A percentile compares a stretch with the other conserved stretches of the same genome.
phyloP scores from a whole-genome alignment of 2,329 filamentous ascomycete genomes.

The Pyrenophora seminiperda region DNA sequence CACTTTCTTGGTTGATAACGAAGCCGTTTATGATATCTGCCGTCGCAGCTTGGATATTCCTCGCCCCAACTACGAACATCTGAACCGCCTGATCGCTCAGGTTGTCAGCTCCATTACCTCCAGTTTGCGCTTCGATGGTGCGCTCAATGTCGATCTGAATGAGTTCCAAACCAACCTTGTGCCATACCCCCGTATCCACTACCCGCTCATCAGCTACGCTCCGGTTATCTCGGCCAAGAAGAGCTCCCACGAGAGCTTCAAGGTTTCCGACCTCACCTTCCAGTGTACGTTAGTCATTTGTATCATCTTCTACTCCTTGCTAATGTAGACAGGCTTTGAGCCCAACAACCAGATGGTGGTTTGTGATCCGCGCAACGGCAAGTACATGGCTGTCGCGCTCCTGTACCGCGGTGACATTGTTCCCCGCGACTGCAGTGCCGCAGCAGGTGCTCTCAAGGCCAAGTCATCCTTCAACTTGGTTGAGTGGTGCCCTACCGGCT shows the following conservation, averaged over 20 bases:
- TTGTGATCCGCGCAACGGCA: slow-evolving; percentile 74
- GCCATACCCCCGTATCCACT: slow-evolving; percentile 75
- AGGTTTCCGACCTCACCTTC: slow-evolving; percentile 76
- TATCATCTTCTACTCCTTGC: slow-evolving; percentile 16
- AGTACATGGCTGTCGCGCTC: slow-evolving; percentile 76
- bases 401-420: slow-evolving; percentile 75
- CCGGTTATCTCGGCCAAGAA: slow-evolving; percentile 73
- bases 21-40: slow-evolving; percentile 78
- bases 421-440: slow-evolving; percentile 70
- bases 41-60: slow-evolving; percentile 72
- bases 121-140: slow-evolving; percentile 72
- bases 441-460: slow-evolving; percentile 70
- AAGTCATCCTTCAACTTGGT: slow-evolving; percentile 75
- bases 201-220: slow-evolving; percentile 74
- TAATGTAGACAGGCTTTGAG: slow-evolving; percentile 65
- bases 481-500: slow-evolving; percentile 76
- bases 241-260: slow-evolving; percentile 86
- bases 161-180: slow-evolving; percentile 80
- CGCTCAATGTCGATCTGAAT: slow-evolving; percentile 75
- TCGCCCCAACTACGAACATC: slow-evolving; percentile 71
- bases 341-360: slow-evolving; percentile 81
- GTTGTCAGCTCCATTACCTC: slow-evolving; percentile 77
- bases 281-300: slow-evolving; percentile 59
- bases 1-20: slow-evolving; percentile 77
- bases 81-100: slow-evolving; percentile 75